These are phyloP conservation scores for Fusarium avenaceum DNA, from an alignment of 2,329 filamentous ascomycete genomes.

Conservation along the genomic window DNA sequence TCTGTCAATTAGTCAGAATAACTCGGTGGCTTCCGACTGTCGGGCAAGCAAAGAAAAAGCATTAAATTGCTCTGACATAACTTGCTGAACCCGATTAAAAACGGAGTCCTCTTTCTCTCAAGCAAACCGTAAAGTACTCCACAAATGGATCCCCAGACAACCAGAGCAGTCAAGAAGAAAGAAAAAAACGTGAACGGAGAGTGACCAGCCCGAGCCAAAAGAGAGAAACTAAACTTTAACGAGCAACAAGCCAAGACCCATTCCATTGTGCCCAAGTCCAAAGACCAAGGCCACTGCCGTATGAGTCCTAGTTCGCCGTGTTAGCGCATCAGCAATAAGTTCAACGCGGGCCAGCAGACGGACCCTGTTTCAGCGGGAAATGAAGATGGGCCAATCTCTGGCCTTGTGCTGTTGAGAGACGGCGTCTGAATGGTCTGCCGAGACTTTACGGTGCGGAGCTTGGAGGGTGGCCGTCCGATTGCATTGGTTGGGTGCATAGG, in stretches of 20 bases:
- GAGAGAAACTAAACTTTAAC: conserved; percentile 11
- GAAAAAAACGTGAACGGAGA: conserved; percentile 28
- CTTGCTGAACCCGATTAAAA: not conserved
- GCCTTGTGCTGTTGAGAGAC: conserved; percentile 25
- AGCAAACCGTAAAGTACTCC: not conserved
- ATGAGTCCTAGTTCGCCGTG: conserved; percentile 9
- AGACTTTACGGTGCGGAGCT: conserved; percentile 42
- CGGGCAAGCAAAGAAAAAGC: not conserved
- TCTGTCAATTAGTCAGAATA: conserved; percentile 10
- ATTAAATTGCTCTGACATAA: not conserved
- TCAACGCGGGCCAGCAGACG: conserved; percentile 45
- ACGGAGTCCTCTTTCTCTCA: not conserved
- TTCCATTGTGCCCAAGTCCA: no score
- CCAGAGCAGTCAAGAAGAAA: no score
- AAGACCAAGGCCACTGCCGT: conserved; percentile 15
- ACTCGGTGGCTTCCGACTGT: not conserved
- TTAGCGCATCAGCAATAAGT: conserved; percentile 29
- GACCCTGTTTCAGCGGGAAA: conserved; percentile 51
- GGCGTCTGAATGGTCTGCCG: conserved; percentile 39
- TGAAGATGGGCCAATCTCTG: conserved; percentile 49
- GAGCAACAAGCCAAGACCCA: conserved; percentile 8
- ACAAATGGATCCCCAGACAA: conserved; percentile 24
- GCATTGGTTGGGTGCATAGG: conserved; percentile 34
- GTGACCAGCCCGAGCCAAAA: conserved; percentile 25
- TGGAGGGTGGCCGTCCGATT: conserved; percentile 13